Evolutionary conservation across 331 rosid genomes (phyloP), one percentile per base, ranked within the genome.

Genomic region (Phaseolus coccineus): DNA sequence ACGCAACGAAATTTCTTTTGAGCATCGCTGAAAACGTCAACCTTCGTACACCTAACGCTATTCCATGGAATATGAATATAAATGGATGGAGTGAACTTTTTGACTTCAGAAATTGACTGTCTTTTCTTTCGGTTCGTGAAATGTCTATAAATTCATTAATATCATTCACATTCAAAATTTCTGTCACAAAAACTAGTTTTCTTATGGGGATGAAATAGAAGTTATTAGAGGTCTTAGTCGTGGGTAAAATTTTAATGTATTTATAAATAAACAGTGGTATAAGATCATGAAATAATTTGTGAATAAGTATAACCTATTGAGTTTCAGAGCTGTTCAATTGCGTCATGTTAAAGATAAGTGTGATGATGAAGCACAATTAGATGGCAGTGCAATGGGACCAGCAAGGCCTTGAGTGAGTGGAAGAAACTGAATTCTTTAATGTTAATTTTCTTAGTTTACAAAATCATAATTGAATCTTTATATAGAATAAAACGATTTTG

Each of bases 41-140:
- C 14, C 61, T 19, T 37, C 22, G 12, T 72, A 19, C 22, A 11
- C 46, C 24, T 9, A 52, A 35, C 35, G 27, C 53, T 37, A 55
- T 40, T 39, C 39, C 15, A 52, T 73, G 53, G 27, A 73, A 73
- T 39, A 40, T 13, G 39, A 73, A 55, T 53, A 37, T 11, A 40
- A 40, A 40, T 40, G 9, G 0, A 25, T 6, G 8, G 62, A 50
- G 19, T 51, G n/a, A 51, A 7, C 9, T 8, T 16, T 13, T 14
- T 46, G 19, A 68, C 50, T 69, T 69, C 24, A 24, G 46, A 40
- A 40, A 5, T 28, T 59, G 22, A 28, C 8, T 6, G 0, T n/a
- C 10, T 8, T 64, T n/a, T 7, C 39, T 35, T 64, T n/a, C 19
- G 30, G 19, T 13, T 30, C 5, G 65, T 27, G 13, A 56, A 56